Evolutionary conservation across 306 rosid species (phyloP), one percentile per base, ranked within the genome.

Genomic region (Prinsepia uniflora): DNA sequence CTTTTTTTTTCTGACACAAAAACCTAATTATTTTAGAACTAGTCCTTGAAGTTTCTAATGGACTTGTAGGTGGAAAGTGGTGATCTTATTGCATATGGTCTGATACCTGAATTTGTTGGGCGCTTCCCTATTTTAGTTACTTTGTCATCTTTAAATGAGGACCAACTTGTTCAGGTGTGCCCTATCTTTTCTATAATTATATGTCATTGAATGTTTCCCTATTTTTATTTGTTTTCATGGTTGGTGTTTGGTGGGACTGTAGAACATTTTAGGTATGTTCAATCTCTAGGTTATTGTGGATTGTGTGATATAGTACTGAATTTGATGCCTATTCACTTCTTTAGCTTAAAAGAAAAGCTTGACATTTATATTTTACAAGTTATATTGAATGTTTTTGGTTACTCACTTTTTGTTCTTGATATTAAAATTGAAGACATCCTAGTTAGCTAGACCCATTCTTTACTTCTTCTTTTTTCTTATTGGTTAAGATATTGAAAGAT

Each of bases 31-130:
- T 39, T 63, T 66, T 36, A 65, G 45, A 18, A 62, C 78, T 43
- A 59, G 71, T 45, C 52, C 34, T 54, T 68, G 65, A 67, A 40
- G 58, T 64, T 80, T 56, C 46, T 41, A 63, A 73, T 49, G 70
- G 50, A 69, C 73, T 77, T 81, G 79, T 63, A 88, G 94, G 94
- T 88, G 62, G 89, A 88, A 71, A 88, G 88, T 76, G 84, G 76
- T 17, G 91, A 89, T 79, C 89, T 89, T 60, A 74, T 81, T 84
- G 83, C 91, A 1, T 84, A 86, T 71, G 96, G 91, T 61, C 86
- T 89, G 67, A 83, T 89, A 72, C 96, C 91, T 43, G 96, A 89
- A 80, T 89, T 89, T 71, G 85, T 82, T 73, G 96, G 91, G 19
- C 87, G 96, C 42, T 85, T 86, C 61, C 96, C 96, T 3, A 77